Evolutionary conservation across 2,329 filamentous ascomycete species (phyloP), one percentile per base, ranked within the genome.

Genomic region (Trichoderma harzianum): DNA sequence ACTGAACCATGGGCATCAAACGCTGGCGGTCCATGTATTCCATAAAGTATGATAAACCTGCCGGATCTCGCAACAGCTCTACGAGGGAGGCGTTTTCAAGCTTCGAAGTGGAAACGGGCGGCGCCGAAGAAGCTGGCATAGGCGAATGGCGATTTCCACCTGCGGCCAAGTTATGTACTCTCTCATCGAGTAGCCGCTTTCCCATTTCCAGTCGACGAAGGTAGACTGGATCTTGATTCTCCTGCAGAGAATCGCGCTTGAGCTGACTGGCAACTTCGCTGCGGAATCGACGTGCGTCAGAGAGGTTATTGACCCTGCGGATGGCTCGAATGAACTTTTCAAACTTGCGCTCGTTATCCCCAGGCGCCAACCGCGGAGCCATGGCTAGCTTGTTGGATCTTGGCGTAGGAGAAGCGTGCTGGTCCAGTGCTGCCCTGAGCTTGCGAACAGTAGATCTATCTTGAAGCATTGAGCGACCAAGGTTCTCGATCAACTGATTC

Each of bases 41-140:
- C 96, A 99, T 99, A 83, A 99, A 98, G 79, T 97, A 99, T 3
- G 96, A 98, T 10, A 99, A 86, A 0, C 94, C 95, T 1, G 95
- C 92, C 3, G 96, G 89, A 80, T 97, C 94, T 75, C 95, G 92
- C 72, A 99, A 86, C n/a, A 99, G 86, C 75, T 98, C 94, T 14
- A 91, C 89, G 2, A 98, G 85, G 1, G 93, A 91, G 8, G 92
- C 91, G 76, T 92, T 92, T 74, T 94, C 91, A 51, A 95, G 84
- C 58, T 87, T 88, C 2, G 92, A 69, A n/a, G 87, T 82, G 16
- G 80, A 79, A 3, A 74, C 76, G 28, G 76, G 71, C 66, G 80
- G 76, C 2, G 12, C 60, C 14, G 77, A 73, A 8, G 76, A 72
- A 7, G 78, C 71, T 62, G 75, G 76, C 51, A 77, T 74, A 21